Evolutionary conservation across 345 rosid genomes (phyloP), one percentile per base, ranked within the genome.

Genomic region (Syzygium aromaticum): DNA sequence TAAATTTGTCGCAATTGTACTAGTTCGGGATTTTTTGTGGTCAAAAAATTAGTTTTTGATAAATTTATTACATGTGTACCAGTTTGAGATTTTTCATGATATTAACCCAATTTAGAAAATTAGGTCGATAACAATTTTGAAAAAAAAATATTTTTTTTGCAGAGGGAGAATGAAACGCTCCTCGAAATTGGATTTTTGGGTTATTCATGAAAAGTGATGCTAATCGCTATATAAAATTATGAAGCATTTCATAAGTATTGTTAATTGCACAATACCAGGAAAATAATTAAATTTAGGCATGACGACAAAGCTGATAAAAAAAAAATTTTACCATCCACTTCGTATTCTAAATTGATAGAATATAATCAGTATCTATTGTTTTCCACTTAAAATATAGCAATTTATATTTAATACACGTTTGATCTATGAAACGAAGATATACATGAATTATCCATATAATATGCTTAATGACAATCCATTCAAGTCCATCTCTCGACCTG

Each of bases 311-410:
- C 5, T 0, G 0, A 67, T 17, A 33, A 67, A 33, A 67, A 67
- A 33, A 67, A 3, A 28, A 28, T 64, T 28, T 57, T 23, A 43
- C 14, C 11, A 57, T 0, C 13, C 5, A 0, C 6, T 57, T 33
- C 2, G 7, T 7, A 7, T 28, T 14, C 40, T 38, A 7, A 64
- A 16, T 8, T 3, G 43, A 30, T 9, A 16, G 2, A 64, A 16
- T 16, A 30, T 16, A 64, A 64, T 64, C 5, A 7, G 1, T 3
- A 64, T 63, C 1, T 63, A 14, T n/a, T 15, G 2, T 63, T 63
- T 63, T 14, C 19, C 6, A n/a, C n/a, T 61, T n/a, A 13, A 61
- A 12, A n/a, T 3, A n/a, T 61, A 61, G 0, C 22, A 64, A 30
- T 30, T 30, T 2, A 15, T 63, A 15, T 14, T 2, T 28, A 5